Percentiles rank a stretch among this genome's conserved stretches.
Conservation (phyloP, 345 rosid genomes). For the Heritiera littoralis region DNA sequence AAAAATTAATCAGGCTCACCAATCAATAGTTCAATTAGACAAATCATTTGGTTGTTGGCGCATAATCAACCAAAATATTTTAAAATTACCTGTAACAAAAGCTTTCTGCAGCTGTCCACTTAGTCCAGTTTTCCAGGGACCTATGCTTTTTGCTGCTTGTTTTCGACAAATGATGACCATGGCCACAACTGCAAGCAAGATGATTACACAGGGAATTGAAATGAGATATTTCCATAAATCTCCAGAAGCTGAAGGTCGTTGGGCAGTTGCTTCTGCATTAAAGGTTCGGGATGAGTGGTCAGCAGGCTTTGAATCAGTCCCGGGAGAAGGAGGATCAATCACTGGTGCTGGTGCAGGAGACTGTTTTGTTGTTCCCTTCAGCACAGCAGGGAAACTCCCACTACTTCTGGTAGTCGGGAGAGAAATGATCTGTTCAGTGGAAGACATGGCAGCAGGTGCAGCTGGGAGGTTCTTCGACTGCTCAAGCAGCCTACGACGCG, state of each 20-base stretch:
- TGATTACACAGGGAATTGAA: constrained; percentile 37
- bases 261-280: constrained; percentile 11
- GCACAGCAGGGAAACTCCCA: constrained; percentile 80
- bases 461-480: constrained; percentile 67
- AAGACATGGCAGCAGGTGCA: constrained; percentile 39
- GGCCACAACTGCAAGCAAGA: constrained; percentile 35
- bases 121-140: constrained; percentile 95
- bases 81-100: constrained; percentile 66
- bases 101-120: constrained; percentile 97
- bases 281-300: constrained; percentile 18
- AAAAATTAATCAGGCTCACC: neutral
- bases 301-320: constrained; percentile 16
- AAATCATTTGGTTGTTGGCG: neutral
- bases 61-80: neutral
- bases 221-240: constrained; percentile 55
- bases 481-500: constrained; percentile 67
- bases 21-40: neutral
- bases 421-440: constrained; percentile 41
- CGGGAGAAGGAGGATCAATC: constrained; percentile 10
- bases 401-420: constrained; percentile 68
- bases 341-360: constrained; percentile 33
- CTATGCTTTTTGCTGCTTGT: constrained; percentile 54
- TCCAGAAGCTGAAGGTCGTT: constrained; percentile 31
- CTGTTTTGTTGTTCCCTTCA: constrained; percentile 41
- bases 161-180: constrained; percentile 46